Base-by-base conservation (phyloP, 1,139 yeast species). In the Taphrina communis region DNA sequence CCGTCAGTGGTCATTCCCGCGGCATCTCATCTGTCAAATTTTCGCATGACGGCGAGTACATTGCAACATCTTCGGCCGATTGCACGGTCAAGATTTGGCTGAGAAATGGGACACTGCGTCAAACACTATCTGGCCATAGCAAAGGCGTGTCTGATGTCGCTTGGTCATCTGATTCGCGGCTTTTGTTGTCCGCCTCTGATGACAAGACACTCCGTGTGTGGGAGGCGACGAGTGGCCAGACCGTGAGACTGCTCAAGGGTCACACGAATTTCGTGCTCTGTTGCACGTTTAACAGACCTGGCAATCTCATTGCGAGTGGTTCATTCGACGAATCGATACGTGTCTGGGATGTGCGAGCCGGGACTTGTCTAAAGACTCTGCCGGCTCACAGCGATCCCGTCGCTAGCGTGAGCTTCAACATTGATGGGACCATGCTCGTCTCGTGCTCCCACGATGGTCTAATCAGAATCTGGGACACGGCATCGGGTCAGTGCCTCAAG, bases 341-440 rank as follows among this genome's bases (percentile, higher is more conserved):
- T 62, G 83, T 93, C 2, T 94, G 99, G 99, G 97, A 93, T 77
- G 84, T 89, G 6, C 80, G 84, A 48, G 82, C 87, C 36, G 95
- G 96, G 0, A 83, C 83, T 62, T 85, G 90, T 65, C 79, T 92
- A 73, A 87, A 89, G 75, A 90, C 96, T 0, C 80, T 94, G 69
- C 90, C 97, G 19, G 98, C 99, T 0, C 99, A 94, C 77, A 86
- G 96, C 0, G 98, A 92, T 74, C 96, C 98, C 0, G 89, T 94
- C 0, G 86, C 90, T 60, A 83, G 90, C 0, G 81, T 93, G 0
- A 86, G 90, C 73, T 80, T 94, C 67, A 82, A 86, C 1, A 88
- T 87, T 68, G 99, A 94, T 75, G 90, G 94, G 62, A 84, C 97
- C 0, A 85, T 95, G 50, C 84, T 94, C 19, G 90, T 88, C 3